Evolutionary conservation across 768 basidiomycete genomes (phyloP).

Genomic region (Trametes gibbosa): DNA sequence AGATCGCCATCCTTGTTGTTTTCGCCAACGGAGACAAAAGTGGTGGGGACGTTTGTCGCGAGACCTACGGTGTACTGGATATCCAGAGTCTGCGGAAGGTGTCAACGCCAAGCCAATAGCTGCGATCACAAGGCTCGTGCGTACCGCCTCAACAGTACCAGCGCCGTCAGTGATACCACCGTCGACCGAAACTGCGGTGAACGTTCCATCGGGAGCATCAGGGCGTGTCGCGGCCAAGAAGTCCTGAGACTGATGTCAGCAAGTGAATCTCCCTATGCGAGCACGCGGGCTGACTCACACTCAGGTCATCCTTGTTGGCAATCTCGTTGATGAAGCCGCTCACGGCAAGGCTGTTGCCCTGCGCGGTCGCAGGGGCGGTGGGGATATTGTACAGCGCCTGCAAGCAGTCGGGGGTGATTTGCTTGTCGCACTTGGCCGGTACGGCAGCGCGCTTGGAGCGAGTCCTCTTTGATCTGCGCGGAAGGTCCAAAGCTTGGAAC

Average conservation of each 20-base stretch:
- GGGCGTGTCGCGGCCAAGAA: slow-evolving; percentile 50
- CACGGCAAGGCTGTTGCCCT: slow-evolving; percentile 22
- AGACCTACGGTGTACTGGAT: slow-evolving; percentile 30
- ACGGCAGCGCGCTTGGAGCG: slow-evolving; percentile 28
- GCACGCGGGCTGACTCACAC: slow-evolving; percentile 3
- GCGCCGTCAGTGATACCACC: slow-evolving; percentile 44
- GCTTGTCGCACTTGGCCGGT: slow-evolving; percentile 37
- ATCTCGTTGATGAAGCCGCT: slow-evolving; percentile 24
- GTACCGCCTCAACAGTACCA: slow-evolving; percentile 63
- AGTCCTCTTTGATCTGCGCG: slow-evolving; percentile 20
- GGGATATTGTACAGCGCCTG: slow-evolving; percentile 26
- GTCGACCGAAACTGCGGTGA: slow-evolving; percentile 27
- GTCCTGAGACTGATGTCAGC: slow-evolving; percentile 31
- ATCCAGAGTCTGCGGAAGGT: slow-evolving; percentile 18
- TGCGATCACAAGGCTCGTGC: not conserved
- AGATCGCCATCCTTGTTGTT: slow-evolving; percentile 20
- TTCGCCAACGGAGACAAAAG: slow-evolving; percentile 26
- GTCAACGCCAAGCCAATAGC: not conserved
- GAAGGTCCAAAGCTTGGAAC: slow-evolving; percentile 19
- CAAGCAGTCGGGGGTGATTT: slow-evolving; percentile 26
- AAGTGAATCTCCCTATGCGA: slow-evolving; percentile 30
- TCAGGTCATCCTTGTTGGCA: slow-evolving; percentile 21
- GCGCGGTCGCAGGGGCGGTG: slow-evolving; percentile 14
- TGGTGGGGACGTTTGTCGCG: slow-evolving; percentile 28
- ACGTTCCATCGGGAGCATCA: slow-evolving; percentile 37